Evolutionary conservation across 495 filamentous ascomycete genomes (phyloP).

Genomic region (Neurospora africana): DNA sequence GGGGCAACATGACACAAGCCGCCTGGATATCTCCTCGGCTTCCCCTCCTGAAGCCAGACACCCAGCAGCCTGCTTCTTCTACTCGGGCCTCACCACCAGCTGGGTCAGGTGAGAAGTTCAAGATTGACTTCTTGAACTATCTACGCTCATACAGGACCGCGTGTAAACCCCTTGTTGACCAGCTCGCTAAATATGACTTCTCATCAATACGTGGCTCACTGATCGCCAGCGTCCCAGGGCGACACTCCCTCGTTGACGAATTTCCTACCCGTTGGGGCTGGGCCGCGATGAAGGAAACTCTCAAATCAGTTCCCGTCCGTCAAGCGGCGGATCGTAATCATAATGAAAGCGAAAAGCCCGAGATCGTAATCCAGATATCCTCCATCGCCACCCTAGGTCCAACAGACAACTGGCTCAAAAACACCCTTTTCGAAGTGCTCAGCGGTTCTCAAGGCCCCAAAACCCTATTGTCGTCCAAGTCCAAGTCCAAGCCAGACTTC

Average conservation of each 20-base stretch:
- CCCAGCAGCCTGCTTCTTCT: neutral
- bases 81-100: slow-evolving; percentile 11
- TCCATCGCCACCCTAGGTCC: slow-evolving; percentile 73
- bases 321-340: neutral
- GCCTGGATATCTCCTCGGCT: slow-evolving; percentile 73
- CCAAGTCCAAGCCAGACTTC: slow-evolving; percentile 19
- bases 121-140: slow-evolving; percentile 64
- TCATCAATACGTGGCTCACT: slow-evolving; percentile 57
- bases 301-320: slow-evolving; percentile 41
- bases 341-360: slow-evolving; percentile 20
- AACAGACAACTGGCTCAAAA: slow-evolving; percentile 63
- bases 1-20: slow-evolving; percentile 79
- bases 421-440: slow-evolving; percentile 50
- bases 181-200: slow-evolving; percentile 61
- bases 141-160: slow-evolving; percentile 52
- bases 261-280: slow-evolving; percentile 59
- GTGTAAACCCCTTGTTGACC: slow-evolving; percentile 38
- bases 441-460: slow-evolving; percentile 12
- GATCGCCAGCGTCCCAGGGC: slow-evolving; percentile 65
- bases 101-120: slow-evolving; percentile 62
- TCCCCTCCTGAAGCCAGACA: slow-evolving; percentile 26
- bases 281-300: slow-evolving; percentile 51
- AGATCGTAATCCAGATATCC: slow-evolving; percentile 67
- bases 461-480: neutral
- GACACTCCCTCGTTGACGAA: slow-evolving; percentile 37